These are phyloP conservation scores for Cinchona pubescens DNA, from an alignment of 257 asterid species.

Conservation along the genomic window DNA sequence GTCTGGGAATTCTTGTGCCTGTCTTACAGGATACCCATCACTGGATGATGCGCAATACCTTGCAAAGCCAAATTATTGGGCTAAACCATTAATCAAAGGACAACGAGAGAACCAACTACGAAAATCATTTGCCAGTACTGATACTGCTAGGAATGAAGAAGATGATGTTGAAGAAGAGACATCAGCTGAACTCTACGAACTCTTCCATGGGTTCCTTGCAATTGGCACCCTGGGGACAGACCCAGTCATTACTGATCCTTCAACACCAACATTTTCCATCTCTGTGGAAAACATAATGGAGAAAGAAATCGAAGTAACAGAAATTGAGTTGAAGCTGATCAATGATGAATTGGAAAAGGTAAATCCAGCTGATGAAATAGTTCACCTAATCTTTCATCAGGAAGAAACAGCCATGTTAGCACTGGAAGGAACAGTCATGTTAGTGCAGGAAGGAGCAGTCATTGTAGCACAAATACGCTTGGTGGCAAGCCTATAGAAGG, in stretches of 20 bases:
- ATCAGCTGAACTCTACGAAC: conserved; percentile 55
- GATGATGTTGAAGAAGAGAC: conserved; percentile 58
- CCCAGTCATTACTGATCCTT: conserved; percentile 43
- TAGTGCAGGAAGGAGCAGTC: conserved; percentile 43
- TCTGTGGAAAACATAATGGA: conserved; percentile 75
- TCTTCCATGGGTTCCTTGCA: conserved; percentile 94
- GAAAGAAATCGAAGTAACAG: conserved; percentile 77
- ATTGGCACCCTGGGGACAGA: conserved; percentile 89
- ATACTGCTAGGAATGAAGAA: conserved; percentile 52
- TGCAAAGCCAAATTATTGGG: conserved; percentile 29
- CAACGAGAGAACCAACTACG: conserved; percentile 55
- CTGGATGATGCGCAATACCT: conserved; percentile 38
- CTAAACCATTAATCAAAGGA: conserved; percentile 38
- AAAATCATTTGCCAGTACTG: conserved; percentile 65
- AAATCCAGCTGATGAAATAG: conserved; percentile 65
- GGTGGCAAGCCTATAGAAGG: conserved; percentile 55
- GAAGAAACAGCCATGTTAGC: conserved; percentile 78
- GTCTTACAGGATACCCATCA: conserved; percentile 60
- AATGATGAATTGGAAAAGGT: conserved; percentile 91
- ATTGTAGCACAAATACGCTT: conserved; percentile 66
- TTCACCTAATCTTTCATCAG: conserved; percentile 59
- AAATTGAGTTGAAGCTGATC: conserved; percentile 69
- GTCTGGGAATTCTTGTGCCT: conserved; percentile 39
- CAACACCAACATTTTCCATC: conserved; percentile 72
- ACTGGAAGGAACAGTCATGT: conserved; percentile 42